These are phyloP conservation scores for Udeniomyces megalosporus DNA, from an alignment of 768 basidiomycete genomes.

Conservation along the genomic window DNA sequence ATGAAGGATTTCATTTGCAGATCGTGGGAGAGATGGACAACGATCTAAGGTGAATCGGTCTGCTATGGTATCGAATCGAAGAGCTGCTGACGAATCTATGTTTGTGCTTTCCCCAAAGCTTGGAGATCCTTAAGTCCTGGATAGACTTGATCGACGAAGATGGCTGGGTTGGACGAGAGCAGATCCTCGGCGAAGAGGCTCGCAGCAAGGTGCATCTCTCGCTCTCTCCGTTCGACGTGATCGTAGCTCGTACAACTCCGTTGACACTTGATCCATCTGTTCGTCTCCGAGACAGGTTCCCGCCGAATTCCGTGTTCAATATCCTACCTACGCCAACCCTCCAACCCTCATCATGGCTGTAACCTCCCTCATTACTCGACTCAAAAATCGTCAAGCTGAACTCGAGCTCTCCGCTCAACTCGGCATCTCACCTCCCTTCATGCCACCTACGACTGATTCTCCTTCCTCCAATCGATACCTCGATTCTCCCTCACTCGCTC, in stretches of 20 bases:
- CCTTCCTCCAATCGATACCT: slow-evolving; percentile 30
- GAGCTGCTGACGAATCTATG: too few relatives aligned
- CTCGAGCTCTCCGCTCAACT: slow-evolving; percentile 44
- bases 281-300: too few relatives aligned
- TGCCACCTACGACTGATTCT: background rate
- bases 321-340: slow-evolving; percentile 86
- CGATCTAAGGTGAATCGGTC: slow-evolving; percentile 46
- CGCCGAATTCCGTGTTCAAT: slow-evolving; percentile 75
- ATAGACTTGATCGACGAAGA: slow-evolving; percentile 77
- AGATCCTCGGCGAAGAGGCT: slow-evolving; percentile 91
- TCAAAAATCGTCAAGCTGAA: slow-evolving; percentile 34
- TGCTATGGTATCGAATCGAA: too few relatives aligned
- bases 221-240: background rate
- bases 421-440: slow-evolving; percentile 30
- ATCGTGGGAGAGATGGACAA: slow-evolving; percentile 89
- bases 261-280: too few relatives aligned
- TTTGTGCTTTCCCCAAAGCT: slow-evolving; percentile 32
- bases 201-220: slow-evolving; percentile 53
- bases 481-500: slow-evolving; percentile 44
- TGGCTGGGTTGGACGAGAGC: slow-evolving; percentile 91
- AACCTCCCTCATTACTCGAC: slow-evolving; percentile 68
- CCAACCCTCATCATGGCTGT: slow-evolving; percentile 89
- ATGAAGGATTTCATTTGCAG: slow-evolving; percentile 89
- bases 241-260: too few relatives aligned
- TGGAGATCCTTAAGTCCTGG: slow-evolving; percentile 83